Base-by-base conservation (phyloP, 257 asterid species). In the Striga asiatica region DNA sequence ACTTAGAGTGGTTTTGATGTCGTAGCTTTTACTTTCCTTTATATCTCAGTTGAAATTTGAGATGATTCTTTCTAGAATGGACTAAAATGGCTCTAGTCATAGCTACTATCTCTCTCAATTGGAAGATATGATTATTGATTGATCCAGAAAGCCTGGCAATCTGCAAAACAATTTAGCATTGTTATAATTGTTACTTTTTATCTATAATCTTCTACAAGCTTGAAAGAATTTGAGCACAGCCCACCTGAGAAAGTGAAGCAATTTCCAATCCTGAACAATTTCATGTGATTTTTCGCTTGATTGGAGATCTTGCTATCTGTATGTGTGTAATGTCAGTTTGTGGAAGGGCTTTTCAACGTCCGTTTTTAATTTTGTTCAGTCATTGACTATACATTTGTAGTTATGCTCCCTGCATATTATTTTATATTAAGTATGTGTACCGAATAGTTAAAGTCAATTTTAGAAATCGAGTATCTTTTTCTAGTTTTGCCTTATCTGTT, bases 11-110 rank as follows among this genome's bases (percentile, higher is more conserved):
- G 50, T 20, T 37, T 56, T 19, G 19, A 25, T 32, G 42, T 34
- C 56, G 1, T 31, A 6, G 7, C 6, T 20, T 49, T 35, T 13
- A 8, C 11, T 23, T 43, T 10, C 1, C n/a, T n/a, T n/a, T n/a
- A n/a, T n/a, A n/a, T n/a, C n/a, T n/a, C n/a, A n/a, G 21, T 53
- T 10, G 57, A 27, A 27, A 32, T 35, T 65, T 58, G 71, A 27
- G 60, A 37, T 37, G 14, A 16, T 3, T 42, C n/a, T n/a, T 58
- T 60, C 18, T 6, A 48, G 43, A 20, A 37, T 60, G 58, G 42
- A 13, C 32, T 35, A 57, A 58, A 52, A n/a, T n/a, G n/a, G n/a
- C 47, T 53, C 43, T n/a, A n/a, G n/a, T n/a, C n/a, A n/a, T n/a
- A n/a, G n/a, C n/a, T n/a, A n/a, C n/a, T n/a, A n/a, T n/a, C n/a